Percentiles rank a stretch among this genome's conserved stretches.
These are phyloP conservation scores for Backusella liffmaniae DNA, from an alignment of 192 early-diverging fungal genomes.

Conservation along the genomic window DNA sequence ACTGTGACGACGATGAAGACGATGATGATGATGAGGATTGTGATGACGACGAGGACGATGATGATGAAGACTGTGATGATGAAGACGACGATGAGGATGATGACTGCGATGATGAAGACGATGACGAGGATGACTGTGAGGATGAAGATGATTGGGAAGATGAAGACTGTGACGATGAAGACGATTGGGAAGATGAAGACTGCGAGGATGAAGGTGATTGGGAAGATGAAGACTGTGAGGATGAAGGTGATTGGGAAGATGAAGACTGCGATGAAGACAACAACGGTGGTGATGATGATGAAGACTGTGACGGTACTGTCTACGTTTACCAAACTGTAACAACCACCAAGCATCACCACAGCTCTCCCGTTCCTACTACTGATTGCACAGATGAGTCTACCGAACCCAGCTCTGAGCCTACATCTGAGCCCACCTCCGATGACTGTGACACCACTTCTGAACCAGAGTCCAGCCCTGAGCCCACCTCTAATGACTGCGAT, in stretches of 20 bases:
- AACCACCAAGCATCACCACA: not conserved
- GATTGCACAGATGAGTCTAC: not conserved
- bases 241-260: conserved; percentile 6
- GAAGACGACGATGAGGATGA: not conserved
- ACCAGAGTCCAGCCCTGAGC: not conserved
- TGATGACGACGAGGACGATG: not conserved
- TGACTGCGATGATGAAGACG: not conserved
- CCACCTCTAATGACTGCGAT: not conserved
- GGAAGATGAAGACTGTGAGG: not conserved
- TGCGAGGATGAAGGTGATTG: not conserved
- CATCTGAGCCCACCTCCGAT: not conserved
- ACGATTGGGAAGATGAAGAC: not conserved
- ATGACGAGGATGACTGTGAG: not conserved
- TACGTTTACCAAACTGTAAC: conserved; percentile 18
- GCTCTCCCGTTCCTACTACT: not conserved
- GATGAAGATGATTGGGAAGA: not conserved
- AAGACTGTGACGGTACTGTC: not conserved
- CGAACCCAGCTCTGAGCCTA: not conserved
- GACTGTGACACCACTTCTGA: not conserved
- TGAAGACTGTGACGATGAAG: not conserved
- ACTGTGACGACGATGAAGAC: not conserved
- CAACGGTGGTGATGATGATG: not conserved
- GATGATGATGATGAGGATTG: not conserved
- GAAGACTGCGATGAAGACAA: not conserved
- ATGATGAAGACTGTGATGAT: not conserved